Evolutionary conservation across 2,329 filamentous ascomycete genomes (phyloP).

Genomic region (Penicillium crustosum): DNA sequence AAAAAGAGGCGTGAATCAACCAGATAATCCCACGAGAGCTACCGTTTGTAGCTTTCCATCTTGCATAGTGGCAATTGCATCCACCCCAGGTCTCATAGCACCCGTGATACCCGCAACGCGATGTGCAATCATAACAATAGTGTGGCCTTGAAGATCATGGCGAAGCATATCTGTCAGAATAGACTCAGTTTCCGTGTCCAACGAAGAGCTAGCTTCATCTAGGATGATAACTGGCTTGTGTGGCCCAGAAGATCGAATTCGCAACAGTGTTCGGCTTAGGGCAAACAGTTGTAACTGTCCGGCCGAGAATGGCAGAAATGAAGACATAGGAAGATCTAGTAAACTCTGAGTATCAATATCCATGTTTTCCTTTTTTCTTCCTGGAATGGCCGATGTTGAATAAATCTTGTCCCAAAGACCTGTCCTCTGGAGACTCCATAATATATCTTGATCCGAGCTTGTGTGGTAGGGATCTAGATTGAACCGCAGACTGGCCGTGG

Average conservation of each 20-base stretch:
- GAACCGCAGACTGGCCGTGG: slow-evolving; percentile 6
- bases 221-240: slow-evolving; percentile 7
- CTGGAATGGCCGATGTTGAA: not conserved
- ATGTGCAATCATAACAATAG: slow-evolving; percentile 1
- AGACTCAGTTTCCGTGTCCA: slow-evolving; percentile 6
- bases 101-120: slow-evolving; percentile 3
- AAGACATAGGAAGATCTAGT: slow-evolving; percentile 2
- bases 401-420: slow-evolving; percentile 2
- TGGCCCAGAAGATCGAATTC: not conserved
- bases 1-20: not conserved
- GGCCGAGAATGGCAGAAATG: slow-evolving; percentile 7
- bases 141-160: not conserved
- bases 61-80: slow-evolving; percentile 3
- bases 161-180: slow-evolving; percentile 4
- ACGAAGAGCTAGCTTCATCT: slow-evolving; percentile 10
- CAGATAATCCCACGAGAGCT: not conserved
- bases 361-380: not conserved
- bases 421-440: not conserved
- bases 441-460: not conserved
- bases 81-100: slow-evolving; percentile 4
- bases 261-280: slow-evolving; percentile 2
- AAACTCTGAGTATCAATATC: not conserved
- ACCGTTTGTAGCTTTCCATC: not conserved
- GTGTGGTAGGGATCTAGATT: slow-evolving; percentile 9
- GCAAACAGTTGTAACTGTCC: slow-evolving; percentile 9